Evolutionary conservation across 73 alveolate genomes (phyloP).

Genomic region (Symbiodinium natans): DNA sequence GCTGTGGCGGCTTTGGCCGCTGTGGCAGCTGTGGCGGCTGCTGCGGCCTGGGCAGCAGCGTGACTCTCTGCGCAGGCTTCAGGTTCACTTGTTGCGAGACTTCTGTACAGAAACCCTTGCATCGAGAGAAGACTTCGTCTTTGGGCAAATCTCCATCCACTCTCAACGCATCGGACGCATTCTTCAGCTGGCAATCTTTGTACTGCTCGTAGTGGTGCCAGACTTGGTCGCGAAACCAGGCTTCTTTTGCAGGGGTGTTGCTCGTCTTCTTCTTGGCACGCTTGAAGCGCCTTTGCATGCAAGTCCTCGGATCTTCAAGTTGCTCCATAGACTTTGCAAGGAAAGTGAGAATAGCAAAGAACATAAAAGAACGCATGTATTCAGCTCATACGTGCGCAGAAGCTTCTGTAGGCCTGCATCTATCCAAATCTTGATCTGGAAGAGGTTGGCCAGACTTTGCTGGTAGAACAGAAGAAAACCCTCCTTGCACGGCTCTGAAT

Average conservation of each 20-base stretch:
- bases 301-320: conserved; percentile 25
- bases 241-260: background rate
- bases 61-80: background rate
- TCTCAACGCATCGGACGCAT: conserved; percentile 34
- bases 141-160: conserved; percentile 43
- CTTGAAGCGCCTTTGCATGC: conserved; percentile 66
- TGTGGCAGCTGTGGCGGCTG: too few species aligned
- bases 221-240: conserved; percentile 42
- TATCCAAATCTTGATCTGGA: conserved; percentile 65
- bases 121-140: conserved; percentile 21
- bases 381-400: background rate
- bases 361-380: too few species aligned
- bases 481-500: background rate
- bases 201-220: conserved; percentile 48
- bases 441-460: conserved; percentile 32
- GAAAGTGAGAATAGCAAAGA: too few species aligned
- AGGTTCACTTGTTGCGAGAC: background rate
- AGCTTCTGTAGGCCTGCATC: conserved; percentile 25
- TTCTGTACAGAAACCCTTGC: conserved; percentile 22
- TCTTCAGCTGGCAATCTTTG: conserved; percentile 32
- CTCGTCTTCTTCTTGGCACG: conserved; percentile 41
- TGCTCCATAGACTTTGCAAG: background rate
- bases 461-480: conserved; percentile 50
- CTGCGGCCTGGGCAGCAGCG: background rate
- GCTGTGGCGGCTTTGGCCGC: too few species aligned